Base-by-base conservation (phyloP, 2,329 filamentous ascomycete species). In the Tricladium varicosporioides region DNA sequence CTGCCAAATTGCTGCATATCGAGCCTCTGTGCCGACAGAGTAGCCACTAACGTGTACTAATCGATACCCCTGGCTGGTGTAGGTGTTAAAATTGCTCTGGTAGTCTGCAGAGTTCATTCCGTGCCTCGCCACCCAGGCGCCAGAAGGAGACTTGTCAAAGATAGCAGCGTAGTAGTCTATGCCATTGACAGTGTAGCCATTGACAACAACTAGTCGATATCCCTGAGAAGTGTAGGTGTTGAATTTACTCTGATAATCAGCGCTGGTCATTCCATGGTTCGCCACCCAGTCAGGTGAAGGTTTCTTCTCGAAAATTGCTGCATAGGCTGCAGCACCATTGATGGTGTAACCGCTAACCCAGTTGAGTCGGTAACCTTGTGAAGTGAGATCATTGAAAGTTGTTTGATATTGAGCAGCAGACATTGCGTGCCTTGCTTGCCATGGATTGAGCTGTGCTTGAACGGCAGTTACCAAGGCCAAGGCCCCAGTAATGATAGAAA, bases 281-380 rank as follows among this genome's bases (percentile, higher is more conserved):
- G 48, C 32, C 10, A 51, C 48, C 48, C 48, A 51, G 1, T 32
- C 32, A 33, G 48, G 10, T 8, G 48, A 42, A 13, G 48, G 5
- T 42, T 51, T 51, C 48, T 51, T 51, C 19, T 51, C 48, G 32
- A 40, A 51, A n/a, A 51, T 51, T 9, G 33, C 48, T 22, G 48
- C 48, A 31, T 42, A 51, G 48, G 32, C 42, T 11, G 48, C 32
- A 2, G 16, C 36, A 14, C 42, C 19, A 18, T 51, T 51, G 48
- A 51, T 51, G 14, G 48, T 51, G 10, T 51, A 51, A 31, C 48
- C 48, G 10, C 14, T 42, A 16, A 51, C n/a, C 5, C 22, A 51
- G 36, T 42, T 51, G 32, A 51, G 32, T 11, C 48, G 48, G 22
- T 51, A 51, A 14, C 48, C 48, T 51, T 51, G 48, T 15, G 32